These are phyloP conservation scores for Nidularia pulvinata DNA, from an alignment of 768 basidiomycete genomes.

Conservation along the genomic window DNA sequence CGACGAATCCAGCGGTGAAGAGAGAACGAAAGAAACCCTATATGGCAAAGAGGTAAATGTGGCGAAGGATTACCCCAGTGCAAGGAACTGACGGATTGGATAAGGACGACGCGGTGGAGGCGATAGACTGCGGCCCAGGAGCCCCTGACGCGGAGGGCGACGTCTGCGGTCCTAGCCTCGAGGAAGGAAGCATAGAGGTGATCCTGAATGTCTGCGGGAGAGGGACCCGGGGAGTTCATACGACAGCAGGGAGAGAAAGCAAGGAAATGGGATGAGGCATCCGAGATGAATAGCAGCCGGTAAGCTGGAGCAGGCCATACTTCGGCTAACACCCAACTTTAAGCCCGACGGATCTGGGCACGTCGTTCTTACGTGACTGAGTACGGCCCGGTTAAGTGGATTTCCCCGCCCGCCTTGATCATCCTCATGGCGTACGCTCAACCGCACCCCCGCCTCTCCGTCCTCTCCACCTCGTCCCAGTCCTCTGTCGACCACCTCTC, in stretches of 20 bases:
- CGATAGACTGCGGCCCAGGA: slow-evolving; percentile 73
- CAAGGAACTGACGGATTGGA: slow-evolving; percentile 66
- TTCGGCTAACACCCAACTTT: too few species aligned
- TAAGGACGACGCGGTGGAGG: slow-evolving; percentile 84
- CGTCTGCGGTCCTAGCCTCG: slow-evolving; percentile 72
- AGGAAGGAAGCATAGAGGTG: slow-evolving; percentile 81
- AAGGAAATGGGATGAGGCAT: not conserved
- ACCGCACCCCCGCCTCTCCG: slow-evolving; percentile 68
- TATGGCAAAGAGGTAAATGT: slow-evolving; percentile 2
- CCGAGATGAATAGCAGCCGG: slow-evolving; percentile 6
- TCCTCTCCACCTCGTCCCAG: slow-evolving; percentile 61
- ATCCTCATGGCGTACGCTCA: slow-evolving; percentile 51
- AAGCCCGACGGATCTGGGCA: too few species aligned
- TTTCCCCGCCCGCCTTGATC: not conserved
- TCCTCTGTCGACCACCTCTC: slow-evolving; percentile 50
- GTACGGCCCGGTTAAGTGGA: not conserved
- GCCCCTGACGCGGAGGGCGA: slow-evolving; percentile 67
- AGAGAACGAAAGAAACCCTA: slow-evolving; percentile 89
- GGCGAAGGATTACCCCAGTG: slow-evolving; percentile 5
- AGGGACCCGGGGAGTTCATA: slow-evolving; percentile 40
- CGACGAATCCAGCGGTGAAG: slow-evolving; percentile 80
- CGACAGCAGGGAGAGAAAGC: not conserved
- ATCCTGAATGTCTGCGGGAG: slow-evolving; percentile 60
- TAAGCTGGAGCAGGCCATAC: not conserved
- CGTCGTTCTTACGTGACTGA: too few species aligned